A percentile compares a stretch with the other conserved stretches of the same genome.
Conservation (phyloP, 345 rosid genomes). For the Syzygium aqueum region DNA sequence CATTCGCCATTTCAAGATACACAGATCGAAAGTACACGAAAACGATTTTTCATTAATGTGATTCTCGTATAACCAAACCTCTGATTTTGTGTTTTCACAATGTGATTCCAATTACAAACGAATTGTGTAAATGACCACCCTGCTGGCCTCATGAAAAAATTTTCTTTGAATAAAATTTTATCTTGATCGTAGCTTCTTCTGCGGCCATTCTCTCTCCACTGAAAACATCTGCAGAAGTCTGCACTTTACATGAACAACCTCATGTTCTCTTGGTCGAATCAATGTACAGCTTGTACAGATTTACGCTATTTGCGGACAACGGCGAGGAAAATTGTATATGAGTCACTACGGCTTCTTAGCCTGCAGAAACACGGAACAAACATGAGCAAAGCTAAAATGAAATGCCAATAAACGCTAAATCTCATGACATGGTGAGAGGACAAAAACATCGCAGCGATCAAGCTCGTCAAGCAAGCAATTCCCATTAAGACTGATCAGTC, state of each 20-base stretch:
- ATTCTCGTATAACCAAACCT: neutral
- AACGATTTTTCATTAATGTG: neutral
- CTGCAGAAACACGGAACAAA: neutral
- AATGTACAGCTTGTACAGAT: neutral
- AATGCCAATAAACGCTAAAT: neutral
- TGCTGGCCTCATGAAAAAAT: neutral
- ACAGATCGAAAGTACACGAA: neutral
- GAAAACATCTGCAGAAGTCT: neutral
- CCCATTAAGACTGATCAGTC: neutral
- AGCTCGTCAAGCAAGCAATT: neutral
- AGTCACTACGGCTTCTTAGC: neutral
- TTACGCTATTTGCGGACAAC: neutral
- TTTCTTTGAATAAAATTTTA: neutral
- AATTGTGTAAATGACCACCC: neutral
- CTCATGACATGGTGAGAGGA: neutral
- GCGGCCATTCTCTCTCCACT: neutral
- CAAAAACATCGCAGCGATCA: neutral
- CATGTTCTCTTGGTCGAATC: neutral
- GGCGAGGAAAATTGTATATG: neutral
- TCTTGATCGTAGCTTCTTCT: neutral
- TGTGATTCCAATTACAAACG: neutral
- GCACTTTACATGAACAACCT: neutral
- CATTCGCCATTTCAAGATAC: neutral
- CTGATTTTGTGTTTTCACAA: neutral
- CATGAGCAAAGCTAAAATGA: neutral